Evolutionary conservation across 2,329 filamentous ascomycete genomes (phyloP).

Genomic region (Monilinia aucupariae): DNA sequence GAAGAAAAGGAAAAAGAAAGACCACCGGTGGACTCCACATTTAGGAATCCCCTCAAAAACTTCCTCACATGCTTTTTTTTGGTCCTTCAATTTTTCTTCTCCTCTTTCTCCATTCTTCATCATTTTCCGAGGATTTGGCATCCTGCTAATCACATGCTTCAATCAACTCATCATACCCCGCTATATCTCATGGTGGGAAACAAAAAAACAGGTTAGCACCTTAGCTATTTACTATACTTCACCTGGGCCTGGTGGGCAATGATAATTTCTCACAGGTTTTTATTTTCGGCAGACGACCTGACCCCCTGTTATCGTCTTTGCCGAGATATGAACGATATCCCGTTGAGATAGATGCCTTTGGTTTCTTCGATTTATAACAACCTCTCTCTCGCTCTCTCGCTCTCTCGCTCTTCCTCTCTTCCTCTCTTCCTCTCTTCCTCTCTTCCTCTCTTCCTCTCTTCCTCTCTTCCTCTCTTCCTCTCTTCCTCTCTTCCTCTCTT

Average conservation of each 20-base stretch:
- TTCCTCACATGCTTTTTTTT: neutral
- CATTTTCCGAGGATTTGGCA: neutral
- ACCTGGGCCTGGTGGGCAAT: no score
- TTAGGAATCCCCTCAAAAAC: constrained; percentile 1
- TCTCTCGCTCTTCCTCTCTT: no score
- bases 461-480: no score
- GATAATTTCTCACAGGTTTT: no score
- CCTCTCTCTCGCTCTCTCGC: no score
- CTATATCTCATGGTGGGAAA: neutral
- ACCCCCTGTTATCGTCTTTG: neutral
- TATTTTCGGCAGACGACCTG: neutral
- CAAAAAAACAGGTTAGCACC: neutral
- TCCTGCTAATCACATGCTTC: constrained; percentile 4
- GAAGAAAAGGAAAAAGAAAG: no score
- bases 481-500: no score
- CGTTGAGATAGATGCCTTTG: neutral
- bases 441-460: no score
- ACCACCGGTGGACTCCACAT: neutral
- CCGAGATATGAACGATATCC: neutral
- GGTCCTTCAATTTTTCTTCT: neutral
- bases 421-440: no score
- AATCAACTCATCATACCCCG: constrained; percentile 9
- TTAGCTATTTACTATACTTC: no score
- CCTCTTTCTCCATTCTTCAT: no score
- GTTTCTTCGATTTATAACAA: neutral